Evolutionary conservation across 2,329 filamentous ascomycete genomes (phyloP).

Genomic region (Fusarium luffae): DNA sequence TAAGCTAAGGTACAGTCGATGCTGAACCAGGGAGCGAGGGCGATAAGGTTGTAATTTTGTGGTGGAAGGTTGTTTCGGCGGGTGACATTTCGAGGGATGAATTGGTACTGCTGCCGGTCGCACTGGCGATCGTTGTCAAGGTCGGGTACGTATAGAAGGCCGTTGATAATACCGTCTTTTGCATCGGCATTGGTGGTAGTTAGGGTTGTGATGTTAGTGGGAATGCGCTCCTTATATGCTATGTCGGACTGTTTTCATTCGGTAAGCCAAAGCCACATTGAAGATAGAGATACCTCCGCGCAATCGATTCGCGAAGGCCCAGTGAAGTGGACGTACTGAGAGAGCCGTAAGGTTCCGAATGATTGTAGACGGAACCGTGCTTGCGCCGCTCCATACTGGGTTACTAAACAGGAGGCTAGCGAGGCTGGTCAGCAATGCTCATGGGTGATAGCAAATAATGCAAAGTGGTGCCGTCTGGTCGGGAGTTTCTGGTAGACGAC

Average conservation of each 20-base stretch:
- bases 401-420: slow-evolving; percentile 69
- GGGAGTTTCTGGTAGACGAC: not conserved
- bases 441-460: slow-evolving; percentile 1
- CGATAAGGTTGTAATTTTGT: slow-evolving; percentile 78
- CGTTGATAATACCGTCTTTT: slow-evolving; percentile 68
- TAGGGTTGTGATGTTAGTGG: slow-evolving; percentile 77
- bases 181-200: slow-evolving; percentile 73
- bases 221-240: slow-evolving; percentile 63
- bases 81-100: slow-evolving; percentile 81
- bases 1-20: slow-evolving; percentile 78
- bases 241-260: slow-evolving; percentile 54
- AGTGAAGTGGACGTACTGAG: slow-evolving; percentile 57
- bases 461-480: slow-evolving; percentile 2
- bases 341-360: slow-evolving; percentile 67
- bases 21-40: slow-evolving; percentile 87
- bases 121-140: slow-evolving; percentile 70
- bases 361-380: slow-evolving; percentile 63
- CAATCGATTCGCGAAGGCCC: not conserved
- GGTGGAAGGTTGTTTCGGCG: slow-evolving; percentile 74
- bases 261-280: slow-evolving; percentile 30
- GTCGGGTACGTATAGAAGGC: slow-evolving; percentile 87
- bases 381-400: slow-evolving; percentile 63
- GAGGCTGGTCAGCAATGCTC: slow-evolving; percentile 31
- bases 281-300: not conserved
- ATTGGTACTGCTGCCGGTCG: slow-evolving; percentile 68